phyloP scores from a whole-genome alignment of 306 rosid species.

The Hylodesmum podocarpum region DNA sequence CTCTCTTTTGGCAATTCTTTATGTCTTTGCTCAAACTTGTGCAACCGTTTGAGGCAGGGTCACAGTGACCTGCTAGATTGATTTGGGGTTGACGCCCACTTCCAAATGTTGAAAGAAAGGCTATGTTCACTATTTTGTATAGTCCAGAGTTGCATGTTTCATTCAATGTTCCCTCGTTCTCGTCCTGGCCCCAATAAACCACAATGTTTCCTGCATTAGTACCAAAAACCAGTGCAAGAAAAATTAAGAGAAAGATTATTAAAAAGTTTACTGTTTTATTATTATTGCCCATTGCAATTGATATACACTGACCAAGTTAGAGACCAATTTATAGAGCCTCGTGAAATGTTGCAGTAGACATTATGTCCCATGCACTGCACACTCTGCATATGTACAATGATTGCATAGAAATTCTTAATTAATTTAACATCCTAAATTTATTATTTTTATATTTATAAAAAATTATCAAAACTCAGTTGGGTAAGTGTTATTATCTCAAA shows the following conservation, averaged over 20 bases:
- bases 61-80: constrained; percentile 48
- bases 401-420: neutral
- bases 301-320: neutral
- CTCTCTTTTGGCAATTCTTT: constrained; percentile 45
- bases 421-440: too few species aligned
- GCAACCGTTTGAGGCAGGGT: constrained; percentile 39
- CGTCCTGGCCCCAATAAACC: constrained; percentile 39
- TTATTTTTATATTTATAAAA: too few species aligned
- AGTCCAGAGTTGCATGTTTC: constrained; percentile 35
- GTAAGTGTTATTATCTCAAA: neutral
- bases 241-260: neutral
- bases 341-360: neutral
- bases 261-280: neutral
- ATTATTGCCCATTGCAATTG: constrained; percentile 13
- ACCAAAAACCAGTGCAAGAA: neutral
- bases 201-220: constrained; percentile 23
- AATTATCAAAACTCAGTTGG: neutral
- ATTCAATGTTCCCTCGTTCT: constrained; percentile 12
- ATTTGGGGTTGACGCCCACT: constrained; percentile 30
- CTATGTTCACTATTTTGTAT: constrained; percentile 29
- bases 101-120: constrained; percentile 32
- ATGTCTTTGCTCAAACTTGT: constrained; percentile 29
- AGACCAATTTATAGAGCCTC: constrained; percentile 33
- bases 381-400: neutral
- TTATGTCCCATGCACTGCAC: neutral